Percentiles rank a stretch among this genome's conserved stretches.
Conservation (phyloP, 768 basidiomycete species). For the Suillus bovinus region DNA sequence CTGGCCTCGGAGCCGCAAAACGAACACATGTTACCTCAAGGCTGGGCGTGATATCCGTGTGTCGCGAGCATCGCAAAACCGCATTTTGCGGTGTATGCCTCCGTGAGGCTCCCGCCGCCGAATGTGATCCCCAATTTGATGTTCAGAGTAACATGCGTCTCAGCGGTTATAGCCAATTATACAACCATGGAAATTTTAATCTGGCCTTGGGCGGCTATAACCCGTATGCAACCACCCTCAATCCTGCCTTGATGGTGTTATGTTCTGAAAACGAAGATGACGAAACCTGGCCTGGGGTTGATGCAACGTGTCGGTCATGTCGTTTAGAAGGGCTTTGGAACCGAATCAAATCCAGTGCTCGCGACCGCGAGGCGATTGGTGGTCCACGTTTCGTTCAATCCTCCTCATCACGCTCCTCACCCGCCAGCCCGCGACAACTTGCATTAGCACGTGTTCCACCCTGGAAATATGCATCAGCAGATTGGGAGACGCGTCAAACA, state of each 20-base stretch:
- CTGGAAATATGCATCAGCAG: constrained; percentile 35
- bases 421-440: constrained; percentile 17
- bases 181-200: constrained; percentile 22
- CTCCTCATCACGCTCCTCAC: constrained; percentile 14
- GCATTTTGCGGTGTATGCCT: constrained; percentile 71
- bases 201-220: constrained; percentile 26
- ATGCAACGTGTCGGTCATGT: constrained; percentile 69
- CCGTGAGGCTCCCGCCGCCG: constrained; percentile 54
- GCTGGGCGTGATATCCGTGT: constrained; percentile 51
- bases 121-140: constrained; percentile 38
- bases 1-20: constrained; percentile 55
- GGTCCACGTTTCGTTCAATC: constrained; percentile 36
- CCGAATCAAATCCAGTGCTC: constrained; percentile 44
- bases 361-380: constrained; percentile 61
- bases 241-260: constrained; percentile 39
- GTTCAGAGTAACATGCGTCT: constrained; percentile 32
- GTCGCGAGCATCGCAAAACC: constrained; percentile 64
- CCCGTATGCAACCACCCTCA: constrained; percentile 24
- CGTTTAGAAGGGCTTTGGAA: constrained; percentile 67
- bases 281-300: constrained; percentile 62
- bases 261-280: constrained; percentile 74
- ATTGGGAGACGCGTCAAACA: constrained; percentile 69
- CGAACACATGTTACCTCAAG: constrained; percentile 41
- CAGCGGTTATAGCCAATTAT: constrained; percentile 33
- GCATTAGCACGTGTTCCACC: constrained; percentile 26